These are phyloP conservation scores for Metschnikowia baotianmanensis DNA, from an alignment of 805 yeast genomes.

Conservation along the genomic window DNA sequence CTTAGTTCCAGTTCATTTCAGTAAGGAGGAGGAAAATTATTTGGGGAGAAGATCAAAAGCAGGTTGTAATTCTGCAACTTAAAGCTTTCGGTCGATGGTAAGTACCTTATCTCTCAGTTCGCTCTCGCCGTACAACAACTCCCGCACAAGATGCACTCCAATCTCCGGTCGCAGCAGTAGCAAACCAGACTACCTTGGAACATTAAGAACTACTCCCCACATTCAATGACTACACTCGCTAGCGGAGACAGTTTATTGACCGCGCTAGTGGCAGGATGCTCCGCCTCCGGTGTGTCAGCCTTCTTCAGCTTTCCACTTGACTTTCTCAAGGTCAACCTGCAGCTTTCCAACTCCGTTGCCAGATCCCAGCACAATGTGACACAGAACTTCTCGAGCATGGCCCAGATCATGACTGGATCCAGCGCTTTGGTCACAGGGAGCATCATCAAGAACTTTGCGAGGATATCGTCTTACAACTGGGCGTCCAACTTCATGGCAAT, in stretches of 20 bases:
- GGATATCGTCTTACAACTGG: constrained; percentile 74
- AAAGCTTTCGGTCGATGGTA: too few relatives aligned
- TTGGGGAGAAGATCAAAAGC: too few relatives aligned
- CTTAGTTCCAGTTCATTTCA: too few relatives aligned
- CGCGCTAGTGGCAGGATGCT: constrained; percentile 57
- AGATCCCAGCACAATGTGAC: constrained; percentile 35
- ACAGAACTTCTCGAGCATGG: constrained; percentile 32
- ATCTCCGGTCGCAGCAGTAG: too few relatives aligned
- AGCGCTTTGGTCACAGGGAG: constrained; percentile 75
- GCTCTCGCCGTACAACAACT: too few relatives aligned
- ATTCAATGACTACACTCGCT: constrained; percentile 11
- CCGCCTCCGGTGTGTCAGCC: constrained; percentile 63
- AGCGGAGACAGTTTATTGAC: constrained; percentile 44
- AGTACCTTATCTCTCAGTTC: too few relatives aligned
- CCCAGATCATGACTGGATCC: constrained; percentile 55
- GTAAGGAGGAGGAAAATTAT: too few relatives aligned
- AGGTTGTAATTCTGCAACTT: too few relatives aligned
- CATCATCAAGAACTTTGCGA: constrained; percentile 65
- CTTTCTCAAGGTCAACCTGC: constrained; percentile 62
- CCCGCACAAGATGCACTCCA: too few relatives aligned
- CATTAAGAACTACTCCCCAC: too few relatives aligned
- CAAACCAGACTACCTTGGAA: too few relatives aligned
- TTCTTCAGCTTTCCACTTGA: constrained; percentile 71
- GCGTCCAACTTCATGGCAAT: constrained; percentile 66
- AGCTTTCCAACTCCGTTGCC: constrained; percentile 47